Base-by-base conservation (phyloP, 495 filamentous ascomycete species). In the Penicillium longicatenatum region DNA sequence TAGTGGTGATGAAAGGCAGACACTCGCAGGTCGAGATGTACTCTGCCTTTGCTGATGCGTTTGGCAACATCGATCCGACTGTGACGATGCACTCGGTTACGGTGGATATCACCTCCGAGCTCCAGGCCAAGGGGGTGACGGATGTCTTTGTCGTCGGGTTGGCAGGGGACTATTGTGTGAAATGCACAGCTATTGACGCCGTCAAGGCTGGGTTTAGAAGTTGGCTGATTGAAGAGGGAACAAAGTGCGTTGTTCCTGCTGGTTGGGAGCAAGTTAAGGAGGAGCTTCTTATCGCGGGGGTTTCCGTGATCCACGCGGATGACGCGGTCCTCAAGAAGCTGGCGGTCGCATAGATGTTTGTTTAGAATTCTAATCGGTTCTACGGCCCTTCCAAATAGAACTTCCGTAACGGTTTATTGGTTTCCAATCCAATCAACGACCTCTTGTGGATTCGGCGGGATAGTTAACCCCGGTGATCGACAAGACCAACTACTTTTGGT, bases 101-200 rank as follows among this genome's bases (percentile, higher is more conserved):
- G 65, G 77, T 79, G 62, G 82, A 84, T 57, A 73, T 98, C 22
- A 80, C 75, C 9, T 73, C 66, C 8, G 61, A 75, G 50, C 75
- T 98, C 56, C 73, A 65, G 42, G 78, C 77, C 14, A 75, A 70
- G 20, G 76, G 72, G n/a, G 78, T 94, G 31, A 90, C 86, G 7
- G 81, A 92, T 66, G 82, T 97, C 4, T 97, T 88, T 72, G 80
- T 92, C 20, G 90, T 90, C 10, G 94, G 94, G 6, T 68, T 98
- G 49, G 93, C 94, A 35, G 87, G 83, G 30, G 94, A 97, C 72
- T 96, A 87, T 70, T 98, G 94, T 71, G 94, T 98, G 45, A 87
- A 86, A 68, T 77, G 67, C 59, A 95, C 89, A 47, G 93, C 91
- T 2, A 61, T 89, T 20, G 89, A 97, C 78, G 87, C 91, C 8